Percentiles rank a stretch among this genome's conserved stretches.
These are phyloP conservation scores for Gossypium raimondii DNA, from an alignment of 345 rosid species.

Conservation along the genomic window DNA sequence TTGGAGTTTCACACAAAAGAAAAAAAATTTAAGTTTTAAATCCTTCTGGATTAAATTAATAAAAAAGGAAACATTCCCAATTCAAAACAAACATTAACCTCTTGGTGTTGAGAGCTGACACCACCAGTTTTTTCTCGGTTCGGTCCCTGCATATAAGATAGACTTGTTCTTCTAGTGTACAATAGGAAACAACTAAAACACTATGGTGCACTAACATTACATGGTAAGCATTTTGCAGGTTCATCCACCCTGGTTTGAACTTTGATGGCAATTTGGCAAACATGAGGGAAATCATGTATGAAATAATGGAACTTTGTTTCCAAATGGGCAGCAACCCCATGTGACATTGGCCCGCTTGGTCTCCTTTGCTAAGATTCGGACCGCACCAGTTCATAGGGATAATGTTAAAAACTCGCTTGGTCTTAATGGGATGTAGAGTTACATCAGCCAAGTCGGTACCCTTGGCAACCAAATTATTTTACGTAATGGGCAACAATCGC, in stretches of 20 bases:
- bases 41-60: no score
- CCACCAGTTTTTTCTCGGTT: no score
- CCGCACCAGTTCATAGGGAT: neutral
- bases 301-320: constrained; percentile 3
- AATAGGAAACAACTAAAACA: neutral
- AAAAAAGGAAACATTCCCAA: no score
- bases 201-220: neutral
- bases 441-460: no score
- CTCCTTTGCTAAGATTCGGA: neutral
- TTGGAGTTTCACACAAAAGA: no score
- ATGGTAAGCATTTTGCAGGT: neutral
- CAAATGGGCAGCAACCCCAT: neutral
- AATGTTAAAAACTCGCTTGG: no score
- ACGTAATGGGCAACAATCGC: no score
- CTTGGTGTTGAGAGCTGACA: no score
- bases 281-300: neutral
- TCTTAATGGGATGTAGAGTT: no score
- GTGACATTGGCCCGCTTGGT: neutral
- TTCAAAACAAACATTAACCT: no score
- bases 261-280: neutral
- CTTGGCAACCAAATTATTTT: no score
- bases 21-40: no score
- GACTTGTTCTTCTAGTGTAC: neutral
- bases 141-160: neutral
- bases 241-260: neutral